Percentiles rank a stretch among this genome's conserved stretches.
phyloP scores from a whole-genome alignment of 2,329 filamentous ascomycete species.

The Colletotrichum coccodes region DNA sequence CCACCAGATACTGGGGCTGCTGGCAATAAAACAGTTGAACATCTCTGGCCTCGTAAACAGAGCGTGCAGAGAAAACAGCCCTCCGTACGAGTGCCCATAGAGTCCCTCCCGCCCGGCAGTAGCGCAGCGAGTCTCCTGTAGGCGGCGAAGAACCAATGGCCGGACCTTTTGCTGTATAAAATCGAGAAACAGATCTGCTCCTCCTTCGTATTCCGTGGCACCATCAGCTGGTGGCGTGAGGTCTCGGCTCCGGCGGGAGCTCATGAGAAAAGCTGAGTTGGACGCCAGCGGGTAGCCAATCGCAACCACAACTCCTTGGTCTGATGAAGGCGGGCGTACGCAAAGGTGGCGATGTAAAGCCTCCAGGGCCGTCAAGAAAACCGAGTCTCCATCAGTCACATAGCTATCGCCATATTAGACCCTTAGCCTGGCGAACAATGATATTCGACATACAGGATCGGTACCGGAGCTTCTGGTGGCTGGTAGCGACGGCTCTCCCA shows the following conservation, averaged over 20 bases:
- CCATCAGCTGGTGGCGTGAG: constrained; percentile 41
- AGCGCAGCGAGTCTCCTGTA: constrained; percentile 40
- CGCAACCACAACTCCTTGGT: constrained; percentile 44
- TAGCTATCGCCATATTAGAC: constrained; percentile 37
- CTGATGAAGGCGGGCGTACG: constrained; percentile 38
- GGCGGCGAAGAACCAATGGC: constrained; percentile 40
- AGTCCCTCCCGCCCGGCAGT: constrained; percentile 51
- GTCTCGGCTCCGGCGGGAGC: constrained; percentile 41
- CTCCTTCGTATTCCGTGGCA: constrained; percentile 44
- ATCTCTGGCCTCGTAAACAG: constrained; percentile 50
- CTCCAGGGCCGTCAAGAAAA: constrained; percentile 46
- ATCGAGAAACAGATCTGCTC: constrained; percentile 54
- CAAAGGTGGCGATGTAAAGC: constrained; percentile 24
- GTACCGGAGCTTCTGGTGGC: constrained; percentile 33
- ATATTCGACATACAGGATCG: constrained; percentile 39
- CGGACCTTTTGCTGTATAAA: constrained; percentile 53
- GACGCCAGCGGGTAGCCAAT: constrained; percentile 42
- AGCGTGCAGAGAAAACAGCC: constrained; percentile 56
- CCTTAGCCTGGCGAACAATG: neutral
- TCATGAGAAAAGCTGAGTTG: constrained; percentile 39
- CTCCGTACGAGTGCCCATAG: constrained; percentile 61
- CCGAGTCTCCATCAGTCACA: constrained; percentile 46
- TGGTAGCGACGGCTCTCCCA: constrained; percentile 36
- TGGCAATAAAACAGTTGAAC: constrained; percentile 56
- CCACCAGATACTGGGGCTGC: constrained; percentile 59